Evolutionary conservation across 345 rosid genomes (phyloP).

Genomic region (Camelina hispida): DNA sequence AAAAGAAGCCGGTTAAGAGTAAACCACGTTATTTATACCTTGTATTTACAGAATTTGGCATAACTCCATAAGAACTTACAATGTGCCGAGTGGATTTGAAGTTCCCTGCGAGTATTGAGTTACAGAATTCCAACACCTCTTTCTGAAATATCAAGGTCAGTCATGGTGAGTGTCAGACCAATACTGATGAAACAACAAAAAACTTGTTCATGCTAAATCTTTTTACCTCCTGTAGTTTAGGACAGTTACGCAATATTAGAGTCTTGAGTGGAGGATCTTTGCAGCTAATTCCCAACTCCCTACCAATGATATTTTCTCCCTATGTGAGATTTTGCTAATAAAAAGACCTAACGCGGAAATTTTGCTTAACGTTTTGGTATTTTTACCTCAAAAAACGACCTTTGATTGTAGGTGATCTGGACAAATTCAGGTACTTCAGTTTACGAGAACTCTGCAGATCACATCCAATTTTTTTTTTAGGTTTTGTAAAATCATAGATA

Average conservation of each 20-base stretch:
- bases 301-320: conserved; percentile 27
- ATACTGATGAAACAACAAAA: conserved; percentile 17
- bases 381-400: conserved; percentile 80
- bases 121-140: conserved; percentile 69
- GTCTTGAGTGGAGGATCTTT: conserved; percentile 68
- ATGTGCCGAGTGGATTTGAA: conserved; percentile 67
- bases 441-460: conserved; percentile 65
- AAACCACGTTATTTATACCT: not conserved
- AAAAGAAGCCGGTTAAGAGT: conserved; percentile 23
- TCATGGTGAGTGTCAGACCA: conserved; percentile 22
- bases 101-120: conserved; percentile 68
- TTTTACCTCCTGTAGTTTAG: conserved; percentile 78
- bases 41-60: conserved; percentile 12
- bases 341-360: not conserved
- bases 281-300: conserved; percentile 64
- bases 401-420: conserved; percentile 67
- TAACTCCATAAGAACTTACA: conserved; percentile 51
- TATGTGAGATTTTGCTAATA: conserved; percentile 5
- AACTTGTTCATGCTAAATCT: not conserved
- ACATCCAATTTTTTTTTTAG: not conserved
- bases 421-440: conserved; percentile 73
- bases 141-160: conserved; percentile 51
- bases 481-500: not conserved
- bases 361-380: not conserved
- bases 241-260: conserved; percentile 77